Conservation (phyloP, 352 stramenopile species). For the Hyphochytrium catenoides region DNA sequence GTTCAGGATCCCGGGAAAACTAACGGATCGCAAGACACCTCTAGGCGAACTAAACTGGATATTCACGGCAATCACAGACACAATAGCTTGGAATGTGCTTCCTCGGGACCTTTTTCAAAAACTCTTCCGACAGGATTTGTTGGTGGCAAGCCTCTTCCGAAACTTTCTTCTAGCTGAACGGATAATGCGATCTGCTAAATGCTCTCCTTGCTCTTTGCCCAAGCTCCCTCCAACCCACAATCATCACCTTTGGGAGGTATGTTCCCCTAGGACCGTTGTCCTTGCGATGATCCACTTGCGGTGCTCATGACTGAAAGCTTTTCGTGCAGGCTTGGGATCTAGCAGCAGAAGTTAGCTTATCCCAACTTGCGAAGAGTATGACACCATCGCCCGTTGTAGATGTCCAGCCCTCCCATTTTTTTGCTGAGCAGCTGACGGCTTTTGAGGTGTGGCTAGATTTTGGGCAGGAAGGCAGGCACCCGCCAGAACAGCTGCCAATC, state of each 20-base stretch:
- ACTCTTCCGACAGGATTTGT: slow-evolving; percentile 96
- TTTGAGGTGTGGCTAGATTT: slow-evolving; percentile 98
- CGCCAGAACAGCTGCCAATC: slow-evolving; percentile 91
- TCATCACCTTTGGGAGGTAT: slow-evolving; percentile 93
- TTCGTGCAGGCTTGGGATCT: slow-evolving; percentile 34
- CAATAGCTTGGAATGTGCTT: slow-evolving; percentile 97
- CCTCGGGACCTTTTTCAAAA: slow-evolving; percentile 88
- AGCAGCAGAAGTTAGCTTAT: slow-evolving; percentile 89
- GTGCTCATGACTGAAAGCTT: background rate
- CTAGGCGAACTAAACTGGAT: slow-evolving; percentile 99
- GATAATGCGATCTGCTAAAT: slow-evolving; percentile 75
- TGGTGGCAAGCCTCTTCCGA: slow-evolving; percentile 93
- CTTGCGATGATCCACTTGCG: background rate
- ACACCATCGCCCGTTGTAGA: slow-evolving; percentile 34
- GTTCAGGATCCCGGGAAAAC: slow-evolving; percentile 52
- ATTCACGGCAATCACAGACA: slow-evolving; percentile 99
- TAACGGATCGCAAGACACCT: slow-evolving; percentile 76
- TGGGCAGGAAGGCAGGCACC: slow-evolving; percentile 51
- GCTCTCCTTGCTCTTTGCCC: slow-evolving; percentile 71
- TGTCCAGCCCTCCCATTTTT: slow-evolving; percentile 80
- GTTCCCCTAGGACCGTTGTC: slow-evolving; percentile 14
- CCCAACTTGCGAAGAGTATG: slow-evolving; percentile 59
- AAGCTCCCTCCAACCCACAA: slow-evolving; percentile 77
- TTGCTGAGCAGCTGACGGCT: slow-evolving; percentile 90
- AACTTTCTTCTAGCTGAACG: slow-evolving; percentile 94